Evolutionary conservation across 1,284 basidiomycete genomes (phyloP).

Genomic region (Malassezia brasiliensis): DNA sequence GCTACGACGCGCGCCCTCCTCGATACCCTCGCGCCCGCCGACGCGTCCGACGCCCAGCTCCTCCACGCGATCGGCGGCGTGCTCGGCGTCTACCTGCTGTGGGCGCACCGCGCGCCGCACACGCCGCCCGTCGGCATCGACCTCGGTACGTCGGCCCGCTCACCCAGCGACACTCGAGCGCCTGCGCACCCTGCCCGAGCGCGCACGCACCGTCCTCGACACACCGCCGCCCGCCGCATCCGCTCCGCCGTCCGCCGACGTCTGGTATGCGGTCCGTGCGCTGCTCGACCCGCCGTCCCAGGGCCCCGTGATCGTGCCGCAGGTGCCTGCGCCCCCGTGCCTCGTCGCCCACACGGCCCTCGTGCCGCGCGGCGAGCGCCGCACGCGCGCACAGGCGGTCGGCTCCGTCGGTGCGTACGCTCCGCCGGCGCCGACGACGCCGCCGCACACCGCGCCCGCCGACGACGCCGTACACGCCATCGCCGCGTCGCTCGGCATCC

Average conservation of each 20-base stretch:
- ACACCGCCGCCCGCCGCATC: neutral
- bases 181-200: slow-evolving; percentile 1
- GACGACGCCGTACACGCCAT: neutral
- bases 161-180: neutral
- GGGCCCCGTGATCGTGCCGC: neutral
- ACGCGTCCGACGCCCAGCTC: neutral
- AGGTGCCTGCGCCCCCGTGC: neutral
- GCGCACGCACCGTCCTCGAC: slow-evolving; percentile 5
- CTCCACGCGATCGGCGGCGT: slow-evolving; percentile 8
- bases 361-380: neutral
- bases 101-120: neutral
- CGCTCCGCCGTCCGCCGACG: slow-evolving; percentile 10
- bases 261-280: neutral
- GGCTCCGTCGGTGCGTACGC: neutral
- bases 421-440: neutral
- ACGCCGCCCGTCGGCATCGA: neutral
- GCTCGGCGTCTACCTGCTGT: slow-evolving; percentile 9
- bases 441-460: neutral
- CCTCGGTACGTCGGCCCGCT: neutral
- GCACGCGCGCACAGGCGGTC: neutral
- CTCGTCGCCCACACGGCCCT: slow-evolving; percentile 4
- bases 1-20: slow-evolving; percentile 3
- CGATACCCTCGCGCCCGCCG: neutral
- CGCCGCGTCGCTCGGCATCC: neutral
- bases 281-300: neutral